Percentiles rank a stretch among this genome's conserved stretches.
Evolutionary conservation across 2,329 filamentous ascomycete genomes (phyloP).

Genomic region (Aspergillus spinulosporus): DNA sequence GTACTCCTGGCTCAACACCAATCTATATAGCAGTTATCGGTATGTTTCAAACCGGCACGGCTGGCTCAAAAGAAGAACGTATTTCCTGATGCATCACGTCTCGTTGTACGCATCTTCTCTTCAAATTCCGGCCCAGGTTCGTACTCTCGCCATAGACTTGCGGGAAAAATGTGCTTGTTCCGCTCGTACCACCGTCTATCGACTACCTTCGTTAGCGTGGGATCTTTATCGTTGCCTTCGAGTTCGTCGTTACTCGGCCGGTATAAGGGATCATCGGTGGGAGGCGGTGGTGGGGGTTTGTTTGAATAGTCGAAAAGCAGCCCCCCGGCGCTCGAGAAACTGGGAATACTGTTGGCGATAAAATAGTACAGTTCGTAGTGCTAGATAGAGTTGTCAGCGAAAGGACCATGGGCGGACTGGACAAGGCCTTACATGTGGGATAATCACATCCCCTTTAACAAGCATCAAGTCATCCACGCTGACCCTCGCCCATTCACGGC

Average conservation of each 20-base stretch:
- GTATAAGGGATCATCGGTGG: slow-evolving; percentile 43
- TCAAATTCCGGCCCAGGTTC: slow-evolving; percentile 79
- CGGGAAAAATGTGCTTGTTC: slow-evolving; percentile 98
- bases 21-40: slow-evolving; percentile 10
- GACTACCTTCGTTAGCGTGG: slow-evolving; percentile 84
- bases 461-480: slow-evolving; percentile 95
- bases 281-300: slow-evolving; percentile 35
- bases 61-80: slow-evolving; percentile 73
- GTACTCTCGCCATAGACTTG: slow-evolving; percentile 93
- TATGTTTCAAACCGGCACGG: slow-evolving; percentile 13
- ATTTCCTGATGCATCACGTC: slow-evolving; percentile 85
- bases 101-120: slow-evolving; percentile 64
- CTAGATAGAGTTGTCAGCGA: slow-evolving; percentile 48
- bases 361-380: slow-evolving; percentile 99
- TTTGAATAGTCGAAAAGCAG: slow-evolving; percentile 75
- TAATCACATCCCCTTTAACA: slow-evolving; percentile 84
- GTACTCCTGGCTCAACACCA: slow-evolving; percentile 1
- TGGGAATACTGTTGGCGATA: slow-evolving; percentile 70
- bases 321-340: slow-evolving; percentile 70
- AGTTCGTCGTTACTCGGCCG: slow-evolving; percentile 56
- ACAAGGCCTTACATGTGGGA: slow-evolving; percentile 75
- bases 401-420: background rate
- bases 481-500: slow-evolving; percentile 86
- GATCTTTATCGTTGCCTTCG: slow-evolving; percentile 77
- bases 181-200: slow-evolving; percentile 95